phyloP scores from a whole-genome alignment of 192 early-diverging fungal genomes.

The Haplosporangium gracile region DNA sequence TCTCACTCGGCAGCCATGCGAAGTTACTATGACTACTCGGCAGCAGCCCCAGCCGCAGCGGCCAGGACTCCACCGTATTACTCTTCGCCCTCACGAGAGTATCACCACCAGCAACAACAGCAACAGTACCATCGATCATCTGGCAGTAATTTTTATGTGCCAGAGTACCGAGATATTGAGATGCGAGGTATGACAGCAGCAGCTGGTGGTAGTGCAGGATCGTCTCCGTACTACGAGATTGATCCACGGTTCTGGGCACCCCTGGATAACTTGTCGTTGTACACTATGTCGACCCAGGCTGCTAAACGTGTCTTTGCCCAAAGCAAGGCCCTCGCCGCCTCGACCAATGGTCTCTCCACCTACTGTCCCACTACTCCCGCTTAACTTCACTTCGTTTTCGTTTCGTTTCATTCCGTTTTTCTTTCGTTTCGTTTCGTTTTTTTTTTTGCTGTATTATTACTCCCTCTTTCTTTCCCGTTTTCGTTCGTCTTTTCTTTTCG shows the following conservation, averaged over 20 bases:
- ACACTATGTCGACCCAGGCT: conserved; percentile 48
- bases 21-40: background rate
- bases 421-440: background rate
- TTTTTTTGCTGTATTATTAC: background rate
- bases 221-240: conserved; percentile 16
- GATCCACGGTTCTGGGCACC: conserved; percentile 49
- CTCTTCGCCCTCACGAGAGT: background rate
- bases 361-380: conserved; percentile 43
- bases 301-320: conserved; percentile 54
- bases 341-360: conserved; percentile 28
- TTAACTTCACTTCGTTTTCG: background rate
- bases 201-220: background rate
- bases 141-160: background rate
- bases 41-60: background rate
- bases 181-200: background rate
- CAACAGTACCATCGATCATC: background rate
- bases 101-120: background rate
- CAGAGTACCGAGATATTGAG: conserved; percentile 2
- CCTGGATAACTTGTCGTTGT: conserved; percentile 38
- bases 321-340: conserved; percentile 42
- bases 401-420: background rate
- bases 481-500: background rate
- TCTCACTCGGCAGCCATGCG: background rate
- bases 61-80: background rate
- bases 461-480: background rate